These are phyloP conservation scores for Cenococcum geophilum DNA, from an alignment of 495 filamentous ascomycete genomes.

Conservation along the genomic window DNA sequence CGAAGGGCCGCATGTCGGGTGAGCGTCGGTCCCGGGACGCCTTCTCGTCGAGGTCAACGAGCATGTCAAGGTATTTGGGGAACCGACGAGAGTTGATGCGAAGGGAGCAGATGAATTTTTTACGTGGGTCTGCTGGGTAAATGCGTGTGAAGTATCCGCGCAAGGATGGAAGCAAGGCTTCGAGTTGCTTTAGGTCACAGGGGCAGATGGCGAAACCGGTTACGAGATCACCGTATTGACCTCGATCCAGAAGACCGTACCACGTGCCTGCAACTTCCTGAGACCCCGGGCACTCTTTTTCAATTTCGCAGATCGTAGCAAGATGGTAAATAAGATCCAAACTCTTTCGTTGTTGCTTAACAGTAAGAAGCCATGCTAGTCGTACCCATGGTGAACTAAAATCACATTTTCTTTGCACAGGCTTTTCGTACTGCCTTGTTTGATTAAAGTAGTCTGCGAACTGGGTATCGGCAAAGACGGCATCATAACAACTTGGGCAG, in stretches of 20 bases:
- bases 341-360: slow-evolving; percentile 49
- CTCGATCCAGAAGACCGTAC: slow-evolving; percentile 52
- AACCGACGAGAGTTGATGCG: slow-evolving; percentile 38
- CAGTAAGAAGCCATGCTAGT: slow-evolving; percentile 59
- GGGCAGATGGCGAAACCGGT: slow-evolving; percentile 48
- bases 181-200: slow-evolving; percentile 33
- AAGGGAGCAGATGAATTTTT: slow-evolving; percentile 28
- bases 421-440: slow-evolving; percentile 39
- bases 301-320: slow-evolving; percentile 41
- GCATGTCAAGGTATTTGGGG: slow-evolving; percentile 54
- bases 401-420: slow-evolving; percentile 48
- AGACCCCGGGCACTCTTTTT: slow-evolving; percentile 49
- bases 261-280: slow-evolving; percentile 44
- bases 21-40: slow-evolving; percentile 37
- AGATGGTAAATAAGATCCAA: slow-evolving; percentile 52
- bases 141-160: slow-evolving; percentile 33
- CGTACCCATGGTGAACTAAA: slow-evolving; percentile 60
- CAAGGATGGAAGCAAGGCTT: slow-evolving; percentile 37
- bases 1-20: slow-evolving; percentile 48
- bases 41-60: slow-evolving; percentile 50
- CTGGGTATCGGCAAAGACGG: slow-evolving; percentile 48
- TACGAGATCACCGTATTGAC: slow-evolving; percentile 44
- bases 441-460: slow-evolving; percentile 51
- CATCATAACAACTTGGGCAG: slow-evolving; percentile 55
- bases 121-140: slow-evolving; percentile 9